Base-by-base conservation (phyloP, 345 rosid species). In the Gossypium arboreum region DNA sequence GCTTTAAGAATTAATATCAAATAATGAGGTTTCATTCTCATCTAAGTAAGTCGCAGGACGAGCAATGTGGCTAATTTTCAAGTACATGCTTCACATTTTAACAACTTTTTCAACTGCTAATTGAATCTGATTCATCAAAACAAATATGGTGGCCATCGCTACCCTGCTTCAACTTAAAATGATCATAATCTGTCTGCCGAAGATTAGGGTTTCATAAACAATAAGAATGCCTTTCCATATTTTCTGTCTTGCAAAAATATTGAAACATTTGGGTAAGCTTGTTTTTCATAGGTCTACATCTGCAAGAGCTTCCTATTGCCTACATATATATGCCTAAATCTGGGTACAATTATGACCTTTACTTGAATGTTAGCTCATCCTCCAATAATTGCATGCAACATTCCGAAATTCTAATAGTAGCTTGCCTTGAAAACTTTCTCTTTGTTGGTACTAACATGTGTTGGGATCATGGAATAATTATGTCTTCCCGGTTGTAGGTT, bases 401-500 rank as follows among this genome's bases (percentile, higher is more conserved):
- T 22, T 34, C 55, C 15, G 7, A 15, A 4, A 15, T 16, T 50
- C 34, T 47, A n/a, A 4, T 48, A n/a, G 4, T 61, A n/a, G 68
- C 52, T 75, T 54, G 24, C 13, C 68, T 24, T 47, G 57, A 47
- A 15, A 52, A 43, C 24, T 54, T 17, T 17, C 29, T 12, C 56
- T 63, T 51, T 17, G 27, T 16, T 48, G 13, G 50, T 45, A 22
- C 68, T 50, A 51, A 74, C 61, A 24, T 58, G 10, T 27, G 60
- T 75, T n/a, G 24, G 22, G 75, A 45, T 67, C 55, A 16, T 52
- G 55, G 60, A 70, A 70, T 27, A 11, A 29, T 50, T 50, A 51
- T n/a, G 64, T 22, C 68, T 78, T 9, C 68, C 58, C 52, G 34
- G 60, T 52, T 22, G 73, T 43, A 92, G 98, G 97, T 94, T 78